Evolutionary conservation across 805 yeast species (phyloP).

Genomic region (Grigorovia jiainica): DNA sequence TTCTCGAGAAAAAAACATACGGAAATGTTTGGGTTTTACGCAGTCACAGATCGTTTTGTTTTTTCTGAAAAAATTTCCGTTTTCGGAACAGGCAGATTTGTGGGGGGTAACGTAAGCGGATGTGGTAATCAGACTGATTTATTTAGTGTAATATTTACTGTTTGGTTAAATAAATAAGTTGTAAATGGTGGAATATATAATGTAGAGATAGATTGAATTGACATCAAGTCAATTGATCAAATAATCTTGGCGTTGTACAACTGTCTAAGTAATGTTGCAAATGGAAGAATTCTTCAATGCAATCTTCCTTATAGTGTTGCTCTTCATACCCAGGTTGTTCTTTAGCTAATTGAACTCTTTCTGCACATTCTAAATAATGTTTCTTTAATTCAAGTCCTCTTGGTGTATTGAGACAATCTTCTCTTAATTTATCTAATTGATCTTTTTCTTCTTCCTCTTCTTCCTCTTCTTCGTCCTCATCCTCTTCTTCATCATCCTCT

Average conservation of each 20-base stretch:
- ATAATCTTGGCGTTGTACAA: constrained; percentile 83
- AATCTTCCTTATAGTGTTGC: constrained; percentile 83
- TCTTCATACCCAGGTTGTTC: constrained; percentile 80
- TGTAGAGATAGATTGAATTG: too few relatives aligned
- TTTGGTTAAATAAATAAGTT: too few relatives aligned
- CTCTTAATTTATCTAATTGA: constrained; percentile 53
- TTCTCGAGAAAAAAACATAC: neutral
- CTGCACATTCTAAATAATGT: constrained; percentile 90
- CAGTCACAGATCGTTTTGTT: neutral
- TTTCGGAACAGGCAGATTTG: too few relatives aligned
- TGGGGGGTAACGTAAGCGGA: neutral
- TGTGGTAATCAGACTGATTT: neutral
- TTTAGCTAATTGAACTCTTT: constrained; percentile 82
- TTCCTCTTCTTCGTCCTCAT: constrained; percentile 61
- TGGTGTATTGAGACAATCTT: constrained; percentile 58
- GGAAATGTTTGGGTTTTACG: neutral
- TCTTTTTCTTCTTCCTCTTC: constrained; percentile 62
- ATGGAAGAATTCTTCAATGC: constrained; percentile 97
- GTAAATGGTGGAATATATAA: too few relatives aligned
- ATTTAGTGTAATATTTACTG: neutral
- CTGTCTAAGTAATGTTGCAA: constrained; percentile 88
- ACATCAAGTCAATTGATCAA: constrained; percentile 68
- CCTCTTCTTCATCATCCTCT: constrained; percentile 30
- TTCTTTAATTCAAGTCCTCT: constrained; percentile 68
- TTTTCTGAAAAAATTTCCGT: too few relatives aligned